phyloP scores from a whole-genome alignment of 768 basidiomycete genomes.

The Plicaturopsis crispa region DNA sequence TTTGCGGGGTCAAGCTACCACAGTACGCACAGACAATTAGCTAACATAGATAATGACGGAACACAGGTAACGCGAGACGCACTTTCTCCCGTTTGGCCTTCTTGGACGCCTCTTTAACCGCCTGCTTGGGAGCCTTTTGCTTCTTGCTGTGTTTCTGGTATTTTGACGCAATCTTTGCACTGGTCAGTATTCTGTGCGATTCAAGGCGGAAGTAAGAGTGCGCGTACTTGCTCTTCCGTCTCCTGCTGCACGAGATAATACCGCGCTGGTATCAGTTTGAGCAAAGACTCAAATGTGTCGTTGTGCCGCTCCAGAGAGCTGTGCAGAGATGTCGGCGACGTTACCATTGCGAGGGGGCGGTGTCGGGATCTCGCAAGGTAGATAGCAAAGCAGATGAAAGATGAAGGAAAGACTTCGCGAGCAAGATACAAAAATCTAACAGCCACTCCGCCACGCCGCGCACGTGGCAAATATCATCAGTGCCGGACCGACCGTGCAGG shows the following conservation, averaged over 20 bases:
- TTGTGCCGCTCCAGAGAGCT: slow-evolving; percentile 79
- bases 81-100: slow-evolving; percentile 89
- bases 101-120: slow-evolving; percentile 81
- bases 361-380: too few relatives aligned
- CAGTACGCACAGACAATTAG: background rate
- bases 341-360: too few relatives aligned
- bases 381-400: too few relatives aligned
- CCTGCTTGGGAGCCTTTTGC: slow-evolving; percentile 75
- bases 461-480: too few relatives aligned
- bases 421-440: too few relatives aligned
- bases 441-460: too few relatives aligned
- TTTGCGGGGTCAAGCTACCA: slow-evolving; percentile 90
- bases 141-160: slow-evolving; percentile 89
- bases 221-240: slow-evolving; percentile 57
- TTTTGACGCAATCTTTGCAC: slow-evolving; percentile 47
- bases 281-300: slow-evolving; percentile 72
- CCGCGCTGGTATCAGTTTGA: slow-evolving; percentile 83
- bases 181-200: slow-evolving; percentile 1
- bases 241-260: slow-evolving; percentile 75
- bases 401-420: too few relatives aligned
- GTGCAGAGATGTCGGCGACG: slow-evolving; percentile 38
- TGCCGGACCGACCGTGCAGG: too few relatives aligned
- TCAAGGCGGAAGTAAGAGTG: slow-evolving; percentile 3
- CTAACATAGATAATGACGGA: slow-evolving; percentile 3
- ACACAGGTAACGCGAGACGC: slow-evolving; percentile 6